phyloP scores from a whole-genome alignment of 805 yeast species.

The Debaryomyces tyrocola region DNA sequence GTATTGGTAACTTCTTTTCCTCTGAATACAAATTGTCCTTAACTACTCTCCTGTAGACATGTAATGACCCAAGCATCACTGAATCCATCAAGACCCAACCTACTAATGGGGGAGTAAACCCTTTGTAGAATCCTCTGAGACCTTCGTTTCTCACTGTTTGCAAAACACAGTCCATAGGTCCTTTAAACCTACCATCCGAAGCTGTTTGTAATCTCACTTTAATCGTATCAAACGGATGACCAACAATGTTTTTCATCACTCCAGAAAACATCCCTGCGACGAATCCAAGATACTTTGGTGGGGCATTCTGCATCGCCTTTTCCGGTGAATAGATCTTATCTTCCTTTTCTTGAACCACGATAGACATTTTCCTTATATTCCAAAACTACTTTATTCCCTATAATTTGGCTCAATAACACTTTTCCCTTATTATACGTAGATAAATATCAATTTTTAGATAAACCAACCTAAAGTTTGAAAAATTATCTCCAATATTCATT shows the following conservation, averaged over 20 bases:
- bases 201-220: conserved; percentile 81
- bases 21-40: conserved; percentile 63
- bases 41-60: conserved; percentile 67
- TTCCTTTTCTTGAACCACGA: conserved; percentile 16
- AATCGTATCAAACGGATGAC: conserved; percentile 91
- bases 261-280: conserved; percentile 90
- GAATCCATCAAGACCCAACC: conserved; percentile 96
- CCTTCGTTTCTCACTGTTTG: conserved; percentile 79
- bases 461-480: too few species aligned
- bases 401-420: too few species aligned
- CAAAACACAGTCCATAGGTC: conserved; percentile 77
- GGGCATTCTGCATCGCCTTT: conserved; percentile 21
- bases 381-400: background rate
- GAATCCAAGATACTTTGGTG: conserved; percentile 68
- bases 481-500: too few species aligned
- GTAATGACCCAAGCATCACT: conserved; percentile 84
- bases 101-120: conserved; percentile 88
- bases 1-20: conserved; percentile 63
- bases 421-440: too few species aligned
- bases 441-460: too few species aligned
- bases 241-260: conserved; percentile 81
- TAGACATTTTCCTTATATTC: conserved; percentile 3
- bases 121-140: conserved; percentile 75
- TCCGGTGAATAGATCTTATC: conserved; percentile 17
- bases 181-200: conserved; percentile 60